A percentile compares a stretch with the other conserved stretches of the same genome.
Evolutionary conservation across 148 eudicot species (phyloP).

Genomic region (Polygonum maritimum): DNA sequence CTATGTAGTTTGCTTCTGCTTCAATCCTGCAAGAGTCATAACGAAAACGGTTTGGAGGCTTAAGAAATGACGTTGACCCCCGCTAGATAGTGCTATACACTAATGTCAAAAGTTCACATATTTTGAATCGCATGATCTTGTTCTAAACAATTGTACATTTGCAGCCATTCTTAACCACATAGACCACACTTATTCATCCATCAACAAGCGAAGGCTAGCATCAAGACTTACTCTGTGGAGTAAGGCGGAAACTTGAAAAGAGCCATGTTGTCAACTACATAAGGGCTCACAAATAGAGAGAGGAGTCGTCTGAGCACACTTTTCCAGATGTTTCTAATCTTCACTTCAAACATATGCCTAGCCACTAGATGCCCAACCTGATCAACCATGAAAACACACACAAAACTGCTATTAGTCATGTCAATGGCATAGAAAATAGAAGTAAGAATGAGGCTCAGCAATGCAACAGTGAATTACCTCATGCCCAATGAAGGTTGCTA

Average conservation of each 20-base stretch:
- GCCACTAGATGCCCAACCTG: background rate
- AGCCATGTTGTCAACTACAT: background rate
- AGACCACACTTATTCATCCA: no score
- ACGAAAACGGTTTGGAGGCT: background rate
- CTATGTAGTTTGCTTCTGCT: background rate
- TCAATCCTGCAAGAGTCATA: background rate
- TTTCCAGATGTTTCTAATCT: background rate
- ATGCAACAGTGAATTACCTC: constrained; percentile 38
- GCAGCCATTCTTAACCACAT: no score
- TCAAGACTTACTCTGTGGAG: background rate
- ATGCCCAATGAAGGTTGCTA: constrained; percentile 81
- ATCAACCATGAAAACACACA: background rate
- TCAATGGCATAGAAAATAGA: background rate
- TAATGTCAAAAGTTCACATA: no score
- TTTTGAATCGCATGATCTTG: no score
- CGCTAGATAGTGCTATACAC: no score
- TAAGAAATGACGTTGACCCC: no score
- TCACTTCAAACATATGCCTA: background rate
- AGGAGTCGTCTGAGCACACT: background rate
- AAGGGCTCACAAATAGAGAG: background rate
- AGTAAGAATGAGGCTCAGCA: background rate
- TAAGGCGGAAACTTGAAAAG: background rate
- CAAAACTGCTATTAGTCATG: background rate
- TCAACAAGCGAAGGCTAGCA: no score
- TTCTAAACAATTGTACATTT: no score